Conservation (phyloP, 2,329 filamentous ascomycete species). For the Aspergillus japonicus region DNA sequence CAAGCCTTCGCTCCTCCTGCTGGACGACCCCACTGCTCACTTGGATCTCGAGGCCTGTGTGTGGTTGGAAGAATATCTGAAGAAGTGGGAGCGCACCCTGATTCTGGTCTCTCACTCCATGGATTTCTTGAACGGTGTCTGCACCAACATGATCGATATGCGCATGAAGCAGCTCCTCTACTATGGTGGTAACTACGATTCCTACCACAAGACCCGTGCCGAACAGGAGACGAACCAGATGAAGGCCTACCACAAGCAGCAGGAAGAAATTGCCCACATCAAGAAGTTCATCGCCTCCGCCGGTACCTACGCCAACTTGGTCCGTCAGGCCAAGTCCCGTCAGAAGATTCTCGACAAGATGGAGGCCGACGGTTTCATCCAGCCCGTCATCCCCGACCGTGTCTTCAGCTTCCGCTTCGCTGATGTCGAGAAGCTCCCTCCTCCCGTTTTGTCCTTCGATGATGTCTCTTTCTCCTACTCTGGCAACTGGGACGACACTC, state of each 20-base stretch:
- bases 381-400: slow-evolving; percentile 78
- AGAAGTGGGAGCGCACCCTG: slow-evolving; percentile 98
- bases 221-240: slow-evolving; percentile 98
- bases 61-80: slow-evolving; percentile 99
- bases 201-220: slow-evolving; percentile 87
- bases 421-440: slow-evolving; percentile 98
- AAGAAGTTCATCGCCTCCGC: slow-evolving; percentile 99
- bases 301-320: slow-evolving; percentile 99
- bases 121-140: slow-evolving; percentile 99
- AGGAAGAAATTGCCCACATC: slow-evolving; percentile 98
- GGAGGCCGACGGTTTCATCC: slow-evolving; percentile 98
- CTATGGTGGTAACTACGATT: slow-evolving; percentile 99
- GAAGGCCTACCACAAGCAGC: slow-evolving; percentile 99
- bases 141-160: slow-evolving; percentile 99
- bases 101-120: slow-evolving; percentile 95
- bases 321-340: slow-evolving; percentile 96
- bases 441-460: slow-evolving; percentile 93
- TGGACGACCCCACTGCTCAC: slow-evolving; percentile 98
- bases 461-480: slow-evolving; percentile 98
- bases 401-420: slow-evolving; percentile 98
- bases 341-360: slow-evolving; percentile 99
- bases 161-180: slow-evolving; percentile 82
- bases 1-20: slow-evolving; percentile 90
- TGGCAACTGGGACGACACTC: slow-evolving; percentile 80
- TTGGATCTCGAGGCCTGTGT: slow-evolving; percentile 99